Evolutionary conservation across 176 grass and related monocot species (phyloP), one percentile per base, ranked within the genome.

Genomic region (Pharus latifolius): DNA sequence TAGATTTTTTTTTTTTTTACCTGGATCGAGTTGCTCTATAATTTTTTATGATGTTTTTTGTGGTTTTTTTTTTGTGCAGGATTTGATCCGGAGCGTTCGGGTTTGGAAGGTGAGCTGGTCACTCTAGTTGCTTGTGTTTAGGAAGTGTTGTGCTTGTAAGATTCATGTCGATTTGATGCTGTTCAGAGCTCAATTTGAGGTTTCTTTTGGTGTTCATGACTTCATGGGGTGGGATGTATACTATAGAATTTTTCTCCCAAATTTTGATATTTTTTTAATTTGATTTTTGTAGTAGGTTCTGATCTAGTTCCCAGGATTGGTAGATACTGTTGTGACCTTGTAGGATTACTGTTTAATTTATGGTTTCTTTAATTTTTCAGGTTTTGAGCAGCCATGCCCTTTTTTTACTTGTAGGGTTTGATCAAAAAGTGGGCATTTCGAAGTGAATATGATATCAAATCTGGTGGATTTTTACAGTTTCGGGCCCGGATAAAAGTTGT

Each of bases 361-460:
- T 17, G 60, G 8, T 10, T 8, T 25, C 7, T 48, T 30, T 16
- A 10, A 28, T 32, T 52, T 37, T 47, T 15, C 7, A 15, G 22
- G 10, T 22, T 58, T 38, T 44, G 17, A 33, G 23, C 9, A n/a
- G n/a, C 16, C 50, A 49, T 7, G 27, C 35, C 5, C 1, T 32
- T 1, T 14, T 11, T 16, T 16, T 62, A 23, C 46, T 49, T 76
- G 43, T 13, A 86, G 83, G 69, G 45, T 42, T 82, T 70, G 58
- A 58, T 38, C 69, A 58, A 75, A 56, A 75, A 70, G 69, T 61
- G 70, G 70, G 54, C 56, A 79, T 53, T 34, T 28, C 35, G 75
- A 74, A 67, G 72, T 82, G 64, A 88, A 80, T 83, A 88, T 88
- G 85, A 70, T 83, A 79, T 70, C 85, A 83, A 75, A 88, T 71